A percentile compares a stretch with the other conserved stretches of the same genome.
Evolutionary conservation across 2,329 filamentous ascomycete species (phyloP).

Genomic region (Colletotrichum neosansevieriae): DNA sequence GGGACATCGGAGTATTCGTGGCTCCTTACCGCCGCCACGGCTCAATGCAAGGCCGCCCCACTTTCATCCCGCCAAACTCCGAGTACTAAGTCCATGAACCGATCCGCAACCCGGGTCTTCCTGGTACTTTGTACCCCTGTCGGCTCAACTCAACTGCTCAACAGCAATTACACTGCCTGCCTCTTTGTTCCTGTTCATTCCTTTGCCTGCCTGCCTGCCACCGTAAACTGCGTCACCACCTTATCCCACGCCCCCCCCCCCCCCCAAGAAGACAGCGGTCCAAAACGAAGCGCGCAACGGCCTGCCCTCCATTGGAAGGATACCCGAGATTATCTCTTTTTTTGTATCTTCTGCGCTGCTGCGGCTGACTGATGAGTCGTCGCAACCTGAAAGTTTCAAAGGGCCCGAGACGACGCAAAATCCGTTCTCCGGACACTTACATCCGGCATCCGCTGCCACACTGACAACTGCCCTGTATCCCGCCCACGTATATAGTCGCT

Average conservation of each 20-base stretch:
- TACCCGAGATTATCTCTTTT: not conserved
- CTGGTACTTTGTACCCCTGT: constrained; percentile 14
- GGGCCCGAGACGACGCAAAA: constrained; percentile 8
- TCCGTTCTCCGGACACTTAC: constrained; percentile 28
- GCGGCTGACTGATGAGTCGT: constrained; percentile 33
- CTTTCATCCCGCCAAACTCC: constrained; percentile 38
- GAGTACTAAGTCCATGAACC: constrained; percentile 39
- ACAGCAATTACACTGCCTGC: too few relatives aligned
- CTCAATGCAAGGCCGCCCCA: constrained; percentile 32
- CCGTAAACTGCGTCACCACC: constrained; percentile 31
- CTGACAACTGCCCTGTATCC: constrained; percentile 9
- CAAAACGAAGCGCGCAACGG: constrained; percentile 9
- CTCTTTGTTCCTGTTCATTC: too few relatives aligned
- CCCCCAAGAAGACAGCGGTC: not conserved
- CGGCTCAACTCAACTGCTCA: not conserved
- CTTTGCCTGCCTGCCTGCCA: too few relatives aligned
- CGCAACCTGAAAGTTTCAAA: constrained; percentile 31
- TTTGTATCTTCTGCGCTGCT: not conserved
- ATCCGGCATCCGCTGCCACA: constrained; percentile 22
- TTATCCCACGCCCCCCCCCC: not conserved
- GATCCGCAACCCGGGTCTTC: constrained; percentile 8
- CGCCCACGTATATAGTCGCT: constrained; percentile 27
- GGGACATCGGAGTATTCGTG: constrained; percentile 18
- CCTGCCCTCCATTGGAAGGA: constrained; percentile 7
- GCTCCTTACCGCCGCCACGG: constrained; percentile 29